A percentile compares a stretch with the other conserved stretches of the same genome.
Evolutionary conservation across 768 basidiomycete genomes (phyloP).

Genomic region (Mycena metata): DNA sequence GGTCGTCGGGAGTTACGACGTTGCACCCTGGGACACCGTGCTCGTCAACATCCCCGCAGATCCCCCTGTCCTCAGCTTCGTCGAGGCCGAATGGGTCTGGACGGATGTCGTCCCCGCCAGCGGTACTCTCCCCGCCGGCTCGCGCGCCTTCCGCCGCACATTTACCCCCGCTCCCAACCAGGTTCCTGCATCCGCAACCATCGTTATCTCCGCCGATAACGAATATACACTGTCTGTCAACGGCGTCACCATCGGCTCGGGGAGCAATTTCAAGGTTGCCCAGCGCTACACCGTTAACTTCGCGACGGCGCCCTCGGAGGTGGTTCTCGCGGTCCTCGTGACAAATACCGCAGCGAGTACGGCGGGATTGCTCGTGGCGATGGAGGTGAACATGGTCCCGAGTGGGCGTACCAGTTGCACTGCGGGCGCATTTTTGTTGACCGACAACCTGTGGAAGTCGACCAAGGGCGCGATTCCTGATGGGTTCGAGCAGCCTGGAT

Average conservation of each 20-base stretch:
- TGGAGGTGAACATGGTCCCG: conserved; percentile 27
- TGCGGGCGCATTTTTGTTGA: background rate
- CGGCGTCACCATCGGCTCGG: background rate
- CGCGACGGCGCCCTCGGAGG: no score
- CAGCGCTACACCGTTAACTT: no score
- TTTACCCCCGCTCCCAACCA: background rate
- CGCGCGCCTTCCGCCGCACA: conserved; percentile 9
- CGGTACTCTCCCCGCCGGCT: conserved; percentile 11
- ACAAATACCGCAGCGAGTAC: no score
- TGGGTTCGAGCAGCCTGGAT: no score
- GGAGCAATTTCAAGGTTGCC: no score
- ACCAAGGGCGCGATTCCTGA: conserved; percentile 18
- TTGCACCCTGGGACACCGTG: no score
- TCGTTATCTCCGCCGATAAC: no score
- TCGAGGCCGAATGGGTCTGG: conserved; percentile 16
- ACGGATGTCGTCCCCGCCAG: conserved; percentile 13
- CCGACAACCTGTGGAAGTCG: conserved; percentile 14
- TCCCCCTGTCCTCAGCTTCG: background rate
- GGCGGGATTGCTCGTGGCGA: background rate
- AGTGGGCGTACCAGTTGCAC: conserved; percentile 3
- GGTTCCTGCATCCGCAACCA: no score
- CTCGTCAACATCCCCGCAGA: conserved; percentile 9
- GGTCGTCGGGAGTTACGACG: no score
- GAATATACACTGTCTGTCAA: no score
- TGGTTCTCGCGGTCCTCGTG: no score